phyloP scores from a whole-genome alignment of 169 alveolate species.

The Eimeria tenella region DNA sequence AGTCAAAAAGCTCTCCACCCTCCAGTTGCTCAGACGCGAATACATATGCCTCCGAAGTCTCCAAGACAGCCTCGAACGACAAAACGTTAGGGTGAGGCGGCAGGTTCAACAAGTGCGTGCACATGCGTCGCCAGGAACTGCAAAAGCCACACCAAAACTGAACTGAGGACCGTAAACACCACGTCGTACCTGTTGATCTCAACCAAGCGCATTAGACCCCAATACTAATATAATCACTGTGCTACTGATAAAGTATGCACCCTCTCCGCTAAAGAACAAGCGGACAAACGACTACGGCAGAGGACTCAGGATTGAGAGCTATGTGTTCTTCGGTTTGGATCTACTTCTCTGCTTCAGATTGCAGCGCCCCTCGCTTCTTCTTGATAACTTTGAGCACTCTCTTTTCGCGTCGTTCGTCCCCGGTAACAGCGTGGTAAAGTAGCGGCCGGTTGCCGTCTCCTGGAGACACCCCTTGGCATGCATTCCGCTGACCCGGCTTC shows the following conservation, averaged over 20 bases:
- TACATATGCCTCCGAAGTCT: conserved; percentile 88
- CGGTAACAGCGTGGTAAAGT: conserved; percentile 9
- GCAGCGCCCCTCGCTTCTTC: conserved; percentile 20
- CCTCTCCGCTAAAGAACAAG: background rate
- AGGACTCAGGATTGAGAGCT: background rate
- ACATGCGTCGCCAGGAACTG: conserved; percentile 88
- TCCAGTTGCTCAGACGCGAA: conserved; percentile 90
- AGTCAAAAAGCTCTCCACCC: conserved; percentile 94
- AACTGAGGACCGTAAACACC: too few species aligned
- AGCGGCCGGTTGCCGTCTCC: conserved; percentile 8
- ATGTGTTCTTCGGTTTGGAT: background rate
- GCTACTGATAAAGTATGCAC: background rate
- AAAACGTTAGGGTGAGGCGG: conserved; percentile 89
- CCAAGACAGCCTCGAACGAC: conserved; percentile 91
- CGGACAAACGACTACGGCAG: background rate
- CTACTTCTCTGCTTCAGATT: conserved; percentile 58
- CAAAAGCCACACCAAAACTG: background rate
- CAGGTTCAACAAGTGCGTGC: conserved; percentile 88
- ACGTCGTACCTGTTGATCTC: too few species aligned
- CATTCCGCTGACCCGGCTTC: background rate
- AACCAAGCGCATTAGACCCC: too few species aligned
- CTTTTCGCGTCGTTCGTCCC: conserved; percentile 3
- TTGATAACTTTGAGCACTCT: conserved; percentile 46
- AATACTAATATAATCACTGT: background rate
- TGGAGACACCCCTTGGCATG: background rate